Base-by-base conservation (phyloP, 495 filamentous ascomycete species). In the Daldinia loculata region DNA sequence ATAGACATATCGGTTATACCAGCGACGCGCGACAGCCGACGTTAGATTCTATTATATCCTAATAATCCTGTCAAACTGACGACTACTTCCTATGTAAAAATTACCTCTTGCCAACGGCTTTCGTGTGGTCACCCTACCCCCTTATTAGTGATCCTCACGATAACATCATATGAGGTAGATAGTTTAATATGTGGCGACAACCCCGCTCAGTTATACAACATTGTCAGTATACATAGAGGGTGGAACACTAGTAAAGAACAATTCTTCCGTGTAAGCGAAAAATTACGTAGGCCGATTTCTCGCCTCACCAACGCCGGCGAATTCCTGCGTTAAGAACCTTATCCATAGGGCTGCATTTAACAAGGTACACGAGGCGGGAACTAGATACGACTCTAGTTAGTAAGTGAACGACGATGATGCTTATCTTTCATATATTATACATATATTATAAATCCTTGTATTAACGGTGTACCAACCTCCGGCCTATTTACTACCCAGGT, bases 341-440 rank as follows among this genome's bases (percentile, higher is more conserved):
- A 53, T 30, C 17, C 26, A 30, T 53, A 53, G 50, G 50, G 50
- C 50, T 53, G 26, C 50, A 53, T 53, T 30, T 29, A 30, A 22
- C 27, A 27, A 48, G 43, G 12, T 30, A 53, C 14, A 14, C 26
- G 12, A 17, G 24, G 27, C 15, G 26, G 12, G 24, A 24, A 12
- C 19, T 24, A 48, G 14, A 48, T 14, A 48, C 24, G 43, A 48
- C 9, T 9, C 41, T 0, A 48, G 43, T 11, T 11, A 48, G 9
- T 4, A 24, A 48, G 43, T 22, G 2, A 24, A 48, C 24, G 19
- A 48, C 8, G 19, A 48, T 5, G 17, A 19, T 12, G 8, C 19
- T 48, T 12, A 24, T 24, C 7, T 48, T 19, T 19, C 3, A 48
- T 48, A 48, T 48, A 11, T 4, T 9, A 19, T 9, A 19, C n/a